Evolutionary conservation across 768 basidiomycete genomes (phyloP).

Genomic region (Boletus barrowsii): DNA sequence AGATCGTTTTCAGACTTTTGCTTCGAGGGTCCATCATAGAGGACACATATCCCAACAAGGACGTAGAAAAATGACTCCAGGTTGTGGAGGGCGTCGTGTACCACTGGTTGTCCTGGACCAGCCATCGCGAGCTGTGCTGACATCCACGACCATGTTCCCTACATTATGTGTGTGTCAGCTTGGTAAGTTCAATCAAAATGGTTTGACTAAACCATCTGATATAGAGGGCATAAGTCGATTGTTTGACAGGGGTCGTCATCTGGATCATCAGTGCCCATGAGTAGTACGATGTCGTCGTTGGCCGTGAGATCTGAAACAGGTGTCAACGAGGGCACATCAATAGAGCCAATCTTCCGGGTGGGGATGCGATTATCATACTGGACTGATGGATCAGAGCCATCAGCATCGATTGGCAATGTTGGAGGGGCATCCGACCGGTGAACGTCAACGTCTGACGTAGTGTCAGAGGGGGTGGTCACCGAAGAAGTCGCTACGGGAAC

Average conservation of each 20-base stretch:
- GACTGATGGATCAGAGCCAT: background rate
- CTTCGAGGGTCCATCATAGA: background rate
- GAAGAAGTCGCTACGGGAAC: background rate
- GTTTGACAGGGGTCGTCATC: no score
- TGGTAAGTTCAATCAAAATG: background rate
- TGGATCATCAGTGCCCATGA: no score
- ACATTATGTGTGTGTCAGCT: no score
- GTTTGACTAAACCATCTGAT: no score
- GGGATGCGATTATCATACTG: background rate
- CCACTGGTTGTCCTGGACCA: background rate
- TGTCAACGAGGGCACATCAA: background rate
- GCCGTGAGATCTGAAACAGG: slow-evolving; percentile 10
- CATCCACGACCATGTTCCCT: slow-evolving; percentile 7
- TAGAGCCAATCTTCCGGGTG: background rate
- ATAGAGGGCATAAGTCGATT: no score
- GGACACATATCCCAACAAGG: background rate
- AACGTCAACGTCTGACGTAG: no score
- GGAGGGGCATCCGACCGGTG: background rate
- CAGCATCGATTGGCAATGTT: background rate
- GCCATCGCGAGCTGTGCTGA: slow-evolving; percentile 2
- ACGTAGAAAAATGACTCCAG: background rate
- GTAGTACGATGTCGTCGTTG: no score
- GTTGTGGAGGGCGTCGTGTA: background rate
- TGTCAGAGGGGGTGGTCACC: background rate
- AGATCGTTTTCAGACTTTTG: background rate